Evolutionary conservation across 257 asterid species (phyloP).

Genomic region (Buddleja alternifolia): DNA sequence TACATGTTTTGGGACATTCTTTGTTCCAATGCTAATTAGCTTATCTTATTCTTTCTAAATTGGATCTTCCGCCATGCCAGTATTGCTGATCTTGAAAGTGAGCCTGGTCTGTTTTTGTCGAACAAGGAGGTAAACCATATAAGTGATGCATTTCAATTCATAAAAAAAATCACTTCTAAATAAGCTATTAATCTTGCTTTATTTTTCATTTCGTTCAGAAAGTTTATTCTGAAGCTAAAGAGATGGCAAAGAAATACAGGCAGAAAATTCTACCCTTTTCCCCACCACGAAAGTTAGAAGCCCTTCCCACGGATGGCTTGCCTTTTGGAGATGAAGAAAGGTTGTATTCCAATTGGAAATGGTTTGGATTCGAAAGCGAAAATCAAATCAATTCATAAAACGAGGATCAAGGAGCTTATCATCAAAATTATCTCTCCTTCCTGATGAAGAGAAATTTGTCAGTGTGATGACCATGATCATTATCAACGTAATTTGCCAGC

Average conservation of each 20-base stretch:
- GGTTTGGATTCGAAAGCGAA: constrained; percentile 76
- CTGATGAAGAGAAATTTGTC: background rate
- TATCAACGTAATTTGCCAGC: constrained; percentile 5
- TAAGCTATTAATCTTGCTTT: background rate
- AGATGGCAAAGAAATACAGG: constrained; percentile 85
- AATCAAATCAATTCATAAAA: constrained; percentile 30
- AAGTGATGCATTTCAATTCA: background rate
- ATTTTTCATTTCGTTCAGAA: constrained; percentile 45
- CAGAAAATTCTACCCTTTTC: constrained; percentile 47
- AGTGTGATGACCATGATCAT: background rate
- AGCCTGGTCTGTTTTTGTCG: constrained; percentile 81
- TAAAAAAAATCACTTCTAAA: background rate
- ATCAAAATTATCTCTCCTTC: constrained; percentile 13
- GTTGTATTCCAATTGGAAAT: constrained; percentile 80
- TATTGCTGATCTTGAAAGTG: constrained; percentile 86
- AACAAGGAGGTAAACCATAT: constrained; percentile 67
- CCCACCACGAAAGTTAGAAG: constrained; percentile 45
- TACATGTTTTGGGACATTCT: background rate
- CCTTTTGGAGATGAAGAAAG: constrained; percentile 80
- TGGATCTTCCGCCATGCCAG: constrained; percentile 51
- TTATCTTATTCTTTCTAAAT: constrained; percentile 17
- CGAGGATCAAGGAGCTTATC: background rate
- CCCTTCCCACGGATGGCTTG: constrained; percentile 51
- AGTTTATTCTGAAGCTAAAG: constrained; percentile 86
- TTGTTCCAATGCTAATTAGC: constrained; percentile 4